These are phyloP conservation scores for Medicago ruthenica DNA, from an alignment of 306 rosid genomes.

Conservation along the genomic window DNA sequence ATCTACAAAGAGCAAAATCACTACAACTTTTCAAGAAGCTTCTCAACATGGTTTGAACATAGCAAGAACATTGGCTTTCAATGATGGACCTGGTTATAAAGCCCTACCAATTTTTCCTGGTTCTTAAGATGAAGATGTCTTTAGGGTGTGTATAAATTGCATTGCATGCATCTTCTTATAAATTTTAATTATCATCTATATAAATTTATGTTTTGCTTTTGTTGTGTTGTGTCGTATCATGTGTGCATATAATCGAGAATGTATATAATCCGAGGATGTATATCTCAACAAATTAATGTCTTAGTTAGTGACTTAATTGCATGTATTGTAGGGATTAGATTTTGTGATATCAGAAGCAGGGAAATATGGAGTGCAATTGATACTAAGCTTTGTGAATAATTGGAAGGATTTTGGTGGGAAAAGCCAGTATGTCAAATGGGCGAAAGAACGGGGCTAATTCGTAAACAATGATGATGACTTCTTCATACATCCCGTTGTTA, in stretches of 20 bases:
- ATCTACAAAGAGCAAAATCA: constrained; percentile 49
- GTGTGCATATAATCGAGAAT: too few relatives aligned
- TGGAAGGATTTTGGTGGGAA: constrained; percentile 38
- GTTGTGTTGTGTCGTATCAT: too few relatives aligned
- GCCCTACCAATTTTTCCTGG: constrained; percentile 50
- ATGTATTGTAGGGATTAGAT: constrained; percentile 33
- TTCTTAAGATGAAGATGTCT: constrained; percentile 43
- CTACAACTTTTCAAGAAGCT: constrained; percentile 44
- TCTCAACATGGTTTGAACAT: constrained; percentile 45
- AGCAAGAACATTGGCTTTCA: constrained; percentile 51
- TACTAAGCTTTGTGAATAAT: constrained; percentile 32
- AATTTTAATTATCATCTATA: too few relatives aligned
- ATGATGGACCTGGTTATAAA: constrained; percentile 42
- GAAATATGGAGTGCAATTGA: constrained; percentile 23
- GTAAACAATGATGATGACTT: constrained; percentile 28
- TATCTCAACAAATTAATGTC: not conserved
- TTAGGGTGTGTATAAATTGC: constrained; percentile 30
- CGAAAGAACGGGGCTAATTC: not conserved
- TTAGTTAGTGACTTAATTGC: not conserved
- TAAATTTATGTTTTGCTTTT: too few relatives aligned
- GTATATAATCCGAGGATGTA: too few relatives aligned
- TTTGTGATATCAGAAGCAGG: constrained; percentile 42
- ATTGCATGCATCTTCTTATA: too few relatives aligned
- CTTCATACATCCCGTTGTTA: constrained; percentile 1
- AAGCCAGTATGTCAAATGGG: constrained; percentile 24